Conservation (phyloP, 441 rosid genomes). For the Erodium moschatum region DNA sequence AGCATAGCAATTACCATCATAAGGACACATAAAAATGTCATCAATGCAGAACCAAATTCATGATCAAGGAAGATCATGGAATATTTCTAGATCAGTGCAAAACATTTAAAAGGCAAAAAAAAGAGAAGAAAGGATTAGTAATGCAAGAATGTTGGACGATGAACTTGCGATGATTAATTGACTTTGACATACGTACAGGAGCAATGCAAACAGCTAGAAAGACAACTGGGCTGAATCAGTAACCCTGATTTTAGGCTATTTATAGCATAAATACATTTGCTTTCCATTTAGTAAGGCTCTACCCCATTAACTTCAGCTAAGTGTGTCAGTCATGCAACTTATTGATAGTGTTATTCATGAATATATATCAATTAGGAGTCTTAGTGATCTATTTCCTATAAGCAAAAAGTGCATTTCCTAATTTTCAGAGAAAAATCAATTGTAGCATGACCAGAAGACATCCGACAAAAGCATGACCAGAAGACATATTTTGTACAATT, state of each 20-base stretch:
- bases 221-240: too few species aligned
- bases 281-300: too few species aligned
- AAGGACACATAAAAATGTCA: neutral
- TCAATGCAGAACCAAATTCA: neutral
- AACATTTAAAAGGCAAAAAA: neutral
- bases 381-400: neutral
- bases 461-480: too few species aligned
- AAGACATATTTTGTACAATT: neutral
- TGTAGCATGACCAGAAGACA: too few species aligned
- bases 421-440: too few species aligned
- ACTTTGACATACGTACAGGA: too few species aligned
- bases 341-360: neutral
- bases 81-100: neutral
- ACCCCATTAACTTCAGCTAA: too few species aligned
- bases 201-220: too few species aligned
- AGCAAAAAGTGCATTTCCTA: neutral
- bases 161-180: too few species aligned
- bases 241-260: neutral
- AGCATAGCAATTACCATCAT: neutral
- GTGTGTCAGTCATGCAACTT: neutral
- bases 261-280: neutral
- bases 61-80: neutral
- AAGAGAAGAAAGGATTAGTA: too few species aligned
- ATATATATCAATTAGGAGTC: neutral
- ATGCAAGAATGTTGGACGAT: too few species aligned